These are phyloP conservation scores for Colletotrichum spaethianum DNA, from an alignment of 2,329 filamentous ascomycete genomes.

Conservation along the genomic window DNA sequence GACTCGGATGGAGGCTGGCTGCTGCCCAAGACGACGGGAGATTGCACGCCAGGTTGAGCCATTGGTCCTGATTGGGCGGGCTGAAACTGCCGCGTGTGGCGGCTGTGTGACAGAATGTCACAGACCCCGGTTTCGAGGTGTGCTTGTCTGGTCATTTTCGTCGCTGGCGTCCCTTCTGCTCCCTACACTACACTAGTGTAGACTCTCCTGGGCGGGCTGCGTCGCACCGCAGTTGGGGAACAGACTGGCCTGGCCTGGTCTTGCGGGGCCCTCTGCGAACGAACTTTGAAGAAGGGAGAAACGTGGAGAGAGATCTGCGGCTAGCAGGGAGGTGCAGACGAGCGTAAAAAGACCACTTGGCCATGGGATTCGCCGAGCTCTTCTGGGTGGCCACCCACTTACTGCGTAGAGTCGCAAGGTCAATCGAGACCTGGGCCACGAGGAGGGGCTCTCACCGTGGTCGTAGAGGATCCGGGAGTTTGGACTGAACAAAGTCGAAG, in stretches of 20 bases:
- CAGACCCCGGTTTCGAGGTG: conserved; percentile 41
- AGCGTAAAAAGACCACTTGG: conserved; percentile 5
- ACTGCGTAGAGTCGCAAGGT: not conserved
- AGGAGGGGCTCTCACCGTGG: not conserved
- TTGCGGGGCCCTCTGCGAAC: not conserved
- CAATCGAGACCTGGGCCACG: not conserved
- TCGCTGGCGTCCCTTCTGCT: not conserved
- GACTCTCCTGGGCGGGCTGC: no score
- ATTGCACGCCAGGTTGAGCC: not conserved
- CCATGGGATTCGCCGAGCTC: not conserved
- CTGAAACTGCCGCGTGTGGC: conserved; percentile 41
- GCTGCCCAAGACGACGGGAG: not conserved
- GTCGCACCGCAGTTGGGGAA: not conserved
- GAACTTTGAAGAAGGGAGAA: not conserved
- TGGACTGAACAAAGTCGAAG: not conserved
- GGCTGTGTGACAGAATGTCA: conserved; percentile 42
- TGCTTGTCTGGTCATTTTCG: not conserved
- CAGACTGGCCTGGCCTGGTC: no score
- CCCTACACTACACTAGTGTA: no score
- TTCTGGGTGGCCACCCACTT: not conserved
- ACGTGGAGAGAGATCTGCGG: conserved; percentile 30
- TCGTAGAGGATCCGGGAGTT: not conserved
- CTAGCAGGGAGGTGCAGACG: conserved; percentile 32
- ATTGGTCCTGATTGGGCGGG: conserved; percentile 6
- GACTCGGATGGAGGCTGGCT: not conserved